These are phyloP conservation scores for Fusarium piperis DNA, from an alignment of 2,329 filamentous ascomycete genomes.

Conservation along the genomic window DNA sequence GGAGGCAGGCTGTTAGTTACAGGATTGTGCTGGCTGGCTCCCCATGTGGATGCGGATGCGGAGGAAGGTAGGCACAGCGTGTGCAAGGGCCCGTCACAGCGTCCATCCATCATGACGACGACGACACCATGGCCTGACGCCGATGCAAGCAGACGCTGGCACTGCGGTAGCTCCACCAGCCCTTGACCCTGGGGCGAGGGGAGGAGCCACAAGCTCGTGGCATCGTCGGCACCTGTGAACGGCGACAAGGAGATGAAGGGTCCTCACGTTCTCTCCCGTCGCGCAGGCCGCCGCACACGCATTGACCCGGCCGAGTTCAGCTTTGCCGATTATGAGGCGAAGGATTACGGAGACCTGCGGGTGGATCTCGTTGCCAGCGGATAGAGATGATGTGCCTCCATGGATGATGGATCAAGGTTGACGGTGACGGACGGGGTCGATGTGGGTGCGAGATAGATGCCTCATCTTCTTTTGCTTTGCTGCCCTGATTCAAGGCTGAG, in stretches of 20 bases:
- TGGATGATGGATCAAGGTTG: neutral
- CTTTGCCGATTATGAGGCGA: slow-evolving; percentile 36
- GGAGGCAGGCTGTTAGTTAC: slow-evolving; percentile 7
- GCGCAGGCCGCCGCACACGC: slow-evolving; percentile 6
- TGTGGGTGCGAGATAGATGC: neutral
- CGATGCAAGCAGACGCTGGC: slow-evolving; percentile 37
- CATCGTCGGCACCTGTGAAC: slow-evolving; percentile 33
- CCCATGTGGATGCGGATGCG: neutral
- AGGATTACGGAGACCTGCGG: slow-evolving; percentile 11
- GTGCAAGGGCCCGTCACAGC: slow-evolving; percentile 4
- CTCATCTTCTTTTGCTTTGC: neutral
- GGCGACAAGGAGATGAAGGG: slow-evolving; percentile 20
- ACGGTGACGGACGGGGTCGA: slow-evolving; percentile 1
- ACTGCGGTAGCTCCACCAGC: slow-evolving; percentile 35
- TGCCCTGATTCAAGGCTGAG: slow-evolving; percentile 2
- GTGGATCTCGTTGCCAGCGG: slow-evolving; percentile 28
- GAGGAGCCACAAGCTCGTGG: slow-evolving; percentile 28
- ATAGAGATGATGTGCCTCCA: slow-evolving; percentile 12
- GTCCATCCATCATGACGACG: slow-evolving; percentile 13
- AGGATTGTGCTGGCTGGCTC: neutral
- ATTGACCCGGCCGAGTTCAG: slow-evolving; percentile 33
- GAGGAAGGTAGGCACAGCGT: neutral
- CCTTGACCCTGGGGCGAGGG: slow-evolving; percentile 17
- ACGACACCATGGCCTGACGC: slow-evolving; percentile 40
- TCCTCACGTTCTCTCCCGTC: slow-evolving; percentile 21